Base-by-base conservation (phyloP, 371 early-diverging fungal genomes). In the Apophysomyces ossiformis region DNA sequence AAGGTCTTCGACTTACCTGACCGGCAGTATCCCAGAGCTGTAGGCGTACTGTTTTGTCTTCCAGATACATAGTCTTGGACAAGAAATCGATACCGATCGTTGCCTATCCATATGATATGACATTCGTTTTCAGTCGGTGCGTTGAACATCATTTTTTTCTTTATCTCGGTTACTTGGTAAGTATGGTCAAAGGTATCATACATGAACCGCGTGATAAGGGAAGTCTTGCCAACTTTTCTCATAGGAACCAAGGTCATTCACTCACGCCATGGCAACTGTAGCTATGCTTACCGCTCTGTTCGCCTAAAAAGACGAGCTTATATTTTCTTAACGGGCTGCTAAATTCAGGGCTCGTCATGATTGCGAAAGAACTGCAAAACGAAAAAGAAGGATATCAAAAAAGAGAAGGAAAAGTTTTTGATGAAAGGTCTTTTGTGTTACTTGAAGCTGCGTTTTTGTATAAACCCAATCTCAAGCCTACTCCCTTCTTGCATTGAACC, bases 11-110 rank as follows among this genome's bases (percentile, higher is more conserved):
- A 37, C 39, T 70, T 87, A 96, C 96, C 86, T 99, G 99, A 13
- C 99, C 99, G 32, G 99, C 99, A 9, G 99, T 99, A 75, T 99
- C 99, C 99, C 99, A 99, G 57, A 99, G 89, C 80, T 99, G 99
- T 44, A 99, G 86, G 58, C 99, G 92, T 18, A 99, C 94, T 8
- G 96, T 97, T 58, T 95, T 90, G 77, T 96, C 97, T 66, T 97
- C 98, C 62, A 99, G 79, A 71, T 95, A 93, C 92, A 99, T 95
- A 8, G 99, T 99, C 83, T 99, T 99, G 32, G 96, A 96, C 62
- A 99, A 78, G 78, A 99, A 99, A 78, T 99, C 99, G 69, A 99
- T 98, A 67, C 99, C 99, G 66, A 99, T 99, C 13, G 99, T 99
- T 9, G 99, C 99, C 91, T 98, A 36, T 36, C 44, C 39, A 11